Conservation (phyloP, 768 basidiomycete genomes). For the Mycena galopus region DNA sequence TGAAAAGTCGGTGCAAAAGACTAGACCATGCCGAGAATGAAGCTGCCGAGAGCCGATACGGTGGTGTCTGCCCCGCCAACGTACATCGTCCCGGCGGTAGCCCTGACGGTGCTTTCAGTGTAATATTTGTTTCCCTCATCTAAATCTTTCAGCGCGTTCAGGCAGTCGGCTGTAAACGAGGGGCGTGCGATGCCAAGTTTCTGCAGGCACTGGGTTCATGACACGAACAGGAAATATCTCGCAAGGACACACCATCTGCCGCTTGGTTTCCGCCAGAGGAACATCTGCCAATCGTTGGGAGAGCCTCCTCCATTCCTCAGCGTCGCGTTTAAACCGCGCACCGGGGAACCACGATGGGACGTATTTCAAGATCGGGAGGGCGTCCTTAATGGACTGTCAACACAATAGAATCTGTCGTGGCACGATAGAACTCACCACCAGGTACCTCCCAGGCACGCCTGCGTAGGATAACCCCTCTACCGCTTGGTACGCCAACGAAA, state of each 20-base stretch:
- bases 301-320: slow-evolving; percentile 1
- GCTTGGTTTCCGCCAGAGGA: slow-evolving; percentile 13
- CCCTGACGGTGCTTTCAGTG: not conserved
- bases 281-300: not conserved
- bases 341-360: slow-evolving; percentile 16
- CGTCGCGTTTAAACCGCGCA: slow-evolving; percentile 1
- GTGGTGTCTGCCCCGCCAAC: too few species aligned
- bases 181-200: not conserved
- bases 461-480: slow-evolving; percentile 40
- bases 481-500: slow-evolving; percentile 44
- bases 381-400: too few species aligned
- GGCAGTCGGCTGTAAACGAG: not conserved
- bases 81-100: not conserved
- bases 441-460: slow-evolving; percentile 44
- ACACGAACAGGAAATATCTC: not conserved
- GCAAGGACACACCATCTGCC: not conserved
- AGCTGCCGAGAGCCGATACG: too few species aligned
- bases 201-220: too few species aligned
- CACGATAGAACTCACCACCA: too few species aligned
- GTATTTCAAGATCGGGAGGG: slow-evolving; percentile 11
- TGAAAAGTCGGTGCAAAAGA: too few species aligned
- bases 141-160: not conserved
- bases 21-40: not conserved
- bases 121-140: not conserved
- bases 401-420: too few species aligned